Evolutionary conservation across 2,329 filamentous ascomycete species (phyloP), one percentile per base, ranked within the genome.

Genomic region (Tricladium varicosporioides): DNA sequence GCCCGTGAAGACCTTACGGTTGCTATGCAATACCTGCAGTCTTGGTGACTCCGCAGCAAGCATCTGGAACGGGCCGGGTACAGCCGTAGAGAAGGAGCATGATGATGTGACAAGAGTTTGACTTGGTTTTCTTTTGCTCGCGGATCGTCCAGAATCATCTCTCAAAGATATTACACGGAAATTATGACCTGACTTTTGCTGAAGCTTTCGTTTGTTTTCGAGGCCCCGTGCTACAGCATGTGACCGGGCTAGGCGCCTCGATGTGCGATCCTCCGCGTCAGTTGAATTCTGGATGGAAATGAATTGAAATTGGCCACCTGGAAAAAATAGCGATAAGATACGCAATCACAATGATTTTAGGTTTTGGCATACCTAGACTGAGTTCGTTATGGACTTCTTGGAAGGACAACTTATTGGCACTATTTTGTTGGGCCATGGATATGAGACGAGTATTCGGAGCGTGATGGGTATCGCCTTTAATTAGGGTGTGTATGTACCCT

Each of bases 171-270:
- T 44, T 18, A 65, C 49, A 33, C 61, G 63, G 54, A 71, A 71
- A 48, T 71, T 68, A 11, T 61, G 11, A 11, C 60, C 59, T 36
- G 59, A 62, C 18, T 65, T 53, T 61, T 66, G 63, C 60, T 69
- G 63, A 13, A 61, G 54, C 51, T 63, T 69, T 58, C 70, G 65
- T 62, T 72, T 70, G 15, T 56, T 63, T 44, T 64, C 54, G 2
- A 72, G 64, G 8, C 57, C 70, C 36, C 59, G 65, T 49, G 58
- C 60, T 46, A 71, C 63, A 49, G 68, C 70, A 65, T 72, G 68
- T 2, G 70, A 72, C 33, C 66, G 65, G 16, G 67, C 69, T 36
- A 62, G 56, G 22, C 67, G 69, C 49, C 57, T 68, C 18, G 55
- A 53, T 15, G 14, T 59, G 7, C 15, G 56, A 31, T 69, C 62